Evolutionary conservation across 441 rosid species (phyloP), one percentile per base, ranked within the genome.

Genomic region (Melastoma candidum): DNA sequence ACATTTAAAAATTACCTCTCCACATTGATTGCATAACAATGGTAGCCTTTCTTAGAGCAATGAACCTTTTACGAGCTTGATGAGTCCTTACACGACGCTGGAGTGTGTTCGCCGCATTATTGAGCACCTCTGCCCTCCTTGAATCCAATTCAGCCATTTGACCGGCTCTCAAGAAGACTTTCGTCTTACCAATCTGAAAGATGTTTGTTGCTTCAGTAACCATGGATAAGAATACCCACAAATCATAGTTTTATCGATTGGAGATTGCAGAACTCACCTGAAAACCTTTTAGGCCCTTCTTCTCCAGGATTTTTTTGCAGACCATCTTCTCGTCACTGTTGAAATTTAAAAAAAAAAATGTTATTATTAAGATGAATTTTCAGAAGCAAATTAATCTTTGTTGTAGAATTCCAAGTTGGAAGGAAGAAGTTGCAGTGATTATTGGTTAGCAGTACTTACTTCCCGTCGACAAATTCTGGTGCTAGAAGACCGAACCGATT

Each of bases 131-230:
- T 47, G 97, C 69, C 58, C 99, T 87, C 62, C 83, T 67, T 64
- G 96, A 84, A 64, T 93, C 99, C 57, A 93, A 71, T 73, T 89
- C 99, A 60, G 99, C 99, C 97, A 94, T 94, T 77, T 94, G 99
- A 62, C 99, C 99, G 9, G 96, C 97, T 72, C 99, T 83, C 61
- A 93, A 67, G 72, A 93, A 93, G 56, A 93, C 80, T 79, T 89
- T 93, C 26, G 97, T 93, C 73, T 83, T 82, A 56, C 99, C 99
- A 71, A 93, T 79, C 95, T 88, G 88, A 69, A 79, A 59, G 47
- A 56, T 11, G 22, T 17, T 12, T 9, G 50, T 12, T 25, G 9
- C 26, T 56, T 13, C 11, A 48, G 13, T 51, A 24, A 50, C 32
- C 32, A 11, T 2, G 44, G 39, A 56, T 56, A 26, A 17, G 29